Base-by-base conservation (phyloP, 306 rosid species). In the Hippophae tibetana region DNA sequence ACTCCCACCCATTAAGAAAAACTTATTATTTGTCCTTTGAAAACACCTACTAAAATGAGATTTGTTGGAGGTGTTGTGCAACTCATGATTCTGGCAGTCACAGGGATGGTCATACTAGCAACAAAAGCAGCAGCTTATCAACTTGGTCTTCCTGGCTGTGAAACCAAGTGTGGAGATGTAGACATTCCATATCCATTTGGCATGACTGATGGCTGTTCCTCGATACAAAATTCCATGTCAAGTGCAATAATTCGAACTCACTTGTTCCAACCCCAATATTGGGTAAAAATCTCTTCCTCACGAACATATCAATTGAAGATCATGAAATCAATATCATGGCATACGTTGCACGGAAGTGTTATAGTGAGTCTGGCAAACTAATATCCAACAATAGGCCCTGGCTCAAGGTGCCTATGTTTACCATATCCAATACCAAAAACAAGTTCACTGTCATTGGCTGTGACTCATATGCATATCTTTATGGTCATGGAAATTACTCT, bases 391-490 rank as follows among this genome's bases (percentile, higher is more conserved):
- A 12, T 43, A 7, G 6, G 6, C 43, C 45, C 8, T 13, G 3
- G 13, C 27, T 49, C 38, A 6, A 6, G 0, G 12, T 51, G 40
- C 13, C 66, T 23, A 43, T 12, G 13, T 52, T 50, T 7, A 62
- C 58, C 18, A 11, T 62, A 0, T 62, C 67, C 6, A 12, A 12
- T 5, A 0, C 58, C 42, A 43, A 52, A 25, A 62, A 42, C 58
- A 62, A 14, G 67, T 60, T 68, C 43, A 27, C 27, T 46, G 73
- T 64, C 13, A 46, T 60, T 43, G 66, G 73, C 6, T 53, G 73
- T 27, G 67, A 68, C 60, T 43, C 66, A 8, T 54, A 53, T 5
- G 66, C 56, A 7, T 42, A 58, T 38, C 42, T 68, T 6, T 41
- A 12, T 25, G 61, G 55, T 12, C 5, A 7, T 13, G 54, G 58